Evolutionary conservation across 306 rosid species (phyloP).

Genomic region (Cucumis melo): DNA sequence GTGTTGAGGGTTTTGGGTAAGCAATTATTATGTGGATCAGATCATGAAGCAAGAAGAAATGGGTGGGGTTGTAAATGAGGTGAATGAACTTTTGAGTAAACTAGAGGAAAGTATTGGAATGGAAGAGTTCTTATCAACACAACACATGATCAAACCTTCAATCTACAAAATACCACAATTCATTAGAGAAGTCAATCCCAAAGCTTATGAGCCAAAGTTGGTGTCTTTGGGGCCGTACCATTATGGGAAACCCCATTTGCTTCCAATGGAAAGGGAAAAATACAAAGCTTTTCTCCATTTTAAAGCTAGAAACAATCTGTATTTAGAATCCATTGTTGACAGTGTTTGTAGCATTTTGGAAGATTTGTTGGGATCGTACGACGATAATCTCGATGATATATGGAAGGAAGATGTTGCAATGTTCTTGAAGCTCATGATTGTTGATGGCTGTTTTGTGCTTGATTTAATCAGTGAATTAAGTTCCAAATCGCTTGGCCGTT

Average conservation of each 20-base stretch:
- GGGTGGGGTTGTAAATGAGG: too few relatives aligned
- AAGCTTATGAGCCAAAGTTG: slow-evolving; percentile 27
- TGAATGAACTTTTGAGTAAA: too few relatives aligned
- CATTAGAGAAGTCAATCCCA: slow-evolving; percentile 8
- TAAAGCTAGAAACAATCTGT: too few relatives aligned
- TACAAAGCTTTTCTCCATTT: slow-evolving; percentile 4
- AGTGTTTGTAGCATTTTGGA: slow-evolving; percentile 13
- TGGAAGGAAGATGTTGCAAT: slow-evolving; percentile 5
- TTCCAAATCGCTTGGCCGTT: not conserved
- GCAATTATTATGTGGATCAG: too few relatives aligned
- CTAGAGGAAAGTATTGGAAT: too few relatives aligned
- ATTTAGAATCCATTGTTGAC: not conserved
- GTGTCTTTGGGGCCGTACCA: slow-evolving; percentile 54
- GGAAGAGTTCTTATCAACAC: too few relatives aligned
- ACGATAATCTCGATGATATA: slow-evolving; percentile 14
- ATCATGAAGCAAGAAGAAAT: too few relatives aligned
- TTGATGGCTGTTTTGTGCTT: slow-evolving; percentile 50
- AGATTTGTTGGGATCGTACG: slow-evolving; percentile 21
- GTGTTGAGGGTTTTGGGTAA: too few relatives aligned
- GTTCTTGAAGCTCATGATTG: slow-evolving; percentile 27
- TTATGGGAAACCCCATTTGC: not conserved
- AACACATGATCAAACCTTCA: not conserved
- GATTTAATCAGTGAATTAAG: slow-evolving; percentile 7
- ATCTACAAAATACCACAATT: slow-evolving; percentile 29
- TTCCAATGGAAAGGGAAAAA: slow-evolving; percentile 32